phyloP scores from a whole-genome alignment of 1,139 yeast species.

The Casaregolazyma lundiana region DNA sequence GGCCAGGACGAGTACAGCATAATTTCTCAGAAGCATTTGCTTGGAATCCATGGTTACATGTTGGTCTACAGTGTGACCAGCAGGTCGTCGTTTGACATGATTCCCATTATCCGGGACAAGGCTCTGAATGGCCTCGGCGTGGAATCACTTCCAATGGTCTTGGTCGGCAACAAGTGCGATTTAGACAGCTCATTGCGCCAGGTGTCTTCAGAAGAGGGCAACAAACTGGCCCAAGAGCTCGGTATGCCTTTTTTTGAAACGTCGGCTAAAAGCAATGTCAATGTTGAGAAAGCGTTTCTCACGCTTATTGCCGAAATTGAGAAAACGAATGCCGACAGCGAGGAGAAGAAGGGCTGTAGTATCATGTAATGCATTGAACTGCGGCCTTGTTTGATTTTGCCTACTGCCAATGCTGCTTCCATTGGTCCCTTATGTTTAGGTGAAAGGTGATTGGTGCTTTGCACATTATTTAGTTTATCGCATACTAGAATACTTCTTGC shows the following conservation, averaged over 20 bases:
- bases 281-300: slow-evolving; percentile 64
- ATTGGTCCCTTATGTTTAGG: background rate
- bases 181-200: slow-evolving; percentile 53
- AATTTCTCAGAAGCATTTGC: slow-evolving; percentile 75
- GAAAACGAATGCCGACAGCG: slow-evolving; percentile 47
- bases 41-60: slow-evolving; percentile 82
- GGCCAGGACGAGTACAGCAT: slow-evolving; percentile 88
- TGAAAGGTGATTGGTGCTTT: background rate
- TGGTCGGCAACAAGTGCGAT: slow-evolving; percentile 84
- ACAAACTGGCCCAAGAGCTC: slow-evolving; percentile 56
- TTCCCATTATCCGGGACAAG: slow-evolving; percentile 77
- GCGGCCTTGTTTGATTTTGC: background rate
- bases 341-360: slow-evolving; percentile 33
- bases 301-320: slow-evolving; percentile 69
- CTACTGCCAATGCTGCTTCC: background rate
- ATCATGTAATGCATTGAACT: slow-evolving; percentile 18
- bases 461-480: background rate
- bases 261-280: slow-evolving; percentile 69
- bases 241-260: slow-evolving; percentile 72
- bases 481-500: background rate
- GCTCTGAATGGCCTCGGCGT: slow-evolving; percentile 72
- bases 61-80: slow-evolving; percentile 81
- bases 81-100: slow-evolving; percentile 71
- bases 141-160: slow-evolving; percentile 69
- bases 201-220: slow-evolving; percentile 62